Conservation (phyloP, 768 basidiomycete genomes). For the Pleurotus salmoneostramineus region DNA sequence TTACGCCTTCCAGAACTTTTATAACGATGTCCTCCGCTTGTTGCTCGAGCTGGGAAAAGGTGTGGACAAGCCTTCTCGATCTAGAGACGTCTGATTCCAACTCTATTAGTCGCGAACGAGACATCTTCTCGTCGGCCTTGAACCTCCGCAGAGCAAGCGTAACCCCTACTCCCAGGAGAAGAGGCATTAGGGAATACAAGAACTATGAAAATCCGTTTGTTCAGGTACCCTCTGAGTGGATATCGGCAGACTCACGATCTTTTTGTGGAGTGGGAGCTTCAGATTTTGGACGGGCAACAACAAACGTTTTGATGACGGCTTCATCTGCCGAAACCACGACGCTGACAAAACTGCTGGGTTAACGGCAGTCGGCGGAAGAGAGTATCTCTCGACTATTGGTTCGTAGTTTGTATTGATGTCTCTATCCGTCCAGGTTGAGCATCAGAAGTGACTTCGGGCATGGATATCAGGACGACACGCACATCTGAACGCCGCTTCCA, state of each 20-base stretch:
- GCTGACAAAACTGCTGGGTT: not conserved
- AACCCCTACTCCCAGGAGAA: not conserved
- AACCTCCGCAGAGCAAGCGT: conserved; percentile 3
- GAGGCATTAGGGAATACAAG: not conserved
- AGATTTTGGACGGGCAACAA: not conserved
- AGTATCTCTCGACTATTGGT: conserved; percentile 2
- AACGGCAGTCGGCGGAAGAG: conserved; percentile 1
- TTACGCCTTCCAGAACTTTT: conserved; percentile 17
- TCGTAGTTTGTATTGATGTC: not conserved
- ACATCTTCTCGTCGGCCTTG: not conserved
- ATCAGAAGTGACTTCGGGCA: not conserved
- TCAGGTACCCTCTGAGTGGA: not conserved
- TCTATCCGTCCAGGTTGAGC: not conserved
- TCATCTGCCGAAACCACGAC: conserved; percentile 1
- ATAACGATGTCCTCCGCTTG: not conserved
- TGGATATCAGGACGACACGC: not conserved
- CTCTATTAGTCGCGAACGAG: not conserved
- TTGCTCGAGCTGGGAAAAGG: not conserved
- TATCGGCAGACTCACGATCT: not conserved
- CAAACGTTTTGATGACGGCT: conserved; percentile 9
- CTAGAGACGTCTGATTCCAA: not conserved
- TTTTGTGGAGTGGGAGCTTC: conserved; percentile 6
- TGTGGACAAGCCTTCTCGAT: conserved; percentile 21
- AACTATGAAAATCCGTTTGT: not conserved
- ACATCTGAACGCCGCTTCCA: conserved; percentile 5